phyloP scores from a whole-genome alignment of 108 stramenopile genomes.

The Pseudonitzschia delicatissima region DNA sequence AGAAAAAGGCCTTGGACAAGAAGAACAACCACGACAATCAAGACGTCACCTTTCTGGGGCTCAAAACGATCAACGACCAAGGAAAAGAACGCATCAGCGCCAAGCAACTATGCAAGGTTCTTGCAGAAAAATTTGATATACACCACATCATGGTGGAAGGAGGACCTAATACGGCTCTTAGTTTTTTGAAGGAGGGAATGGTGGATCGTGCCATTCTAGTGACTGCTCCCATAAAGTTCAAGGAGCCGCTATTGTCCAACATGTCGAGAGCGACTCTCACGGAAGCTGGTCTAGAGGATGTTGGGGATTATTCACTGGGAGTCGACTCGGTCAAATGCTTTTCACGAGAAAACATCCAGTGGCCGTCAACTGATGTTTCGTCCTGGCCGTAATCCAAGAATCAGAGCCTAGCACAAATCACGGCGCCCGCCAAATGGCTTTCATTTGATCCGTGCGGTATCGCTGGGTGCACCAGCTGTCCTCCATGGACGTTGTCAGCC shows the following conservation, averaged over 20 bases:
- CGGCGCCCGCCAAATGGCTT: constrained; percentile 80
- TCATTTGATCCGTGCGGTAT: constrained; percentile 92
- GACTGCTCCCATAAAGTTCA: constrained; percentile 52
- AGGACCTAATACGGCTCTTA: constrained; percentile 65
- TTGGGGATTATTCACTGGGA: constrained; percentile 37
- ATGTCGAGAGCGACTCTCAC: constrained; percentile 39
- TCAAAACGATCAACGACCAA: background rate
- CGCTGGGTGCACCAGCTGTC: constrained; percentile 92
- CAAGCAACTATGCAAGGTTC: background rate
- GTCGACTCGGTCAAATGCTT: constrained; percentile 66
- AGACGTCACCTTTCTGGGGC: background rate
- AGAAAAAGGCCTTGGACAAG: background rate
- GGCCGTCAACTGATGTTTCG: constrained; percentile 49
- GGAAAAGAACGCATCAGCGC: background rate
- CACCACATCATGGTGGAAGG: constrained; percentile 86
- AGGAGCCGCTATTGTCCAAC: constrained; percentile 43
- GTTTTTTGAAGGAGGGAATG: constrained; percentile 47
- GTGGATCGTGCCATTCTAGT: constrained; percentile 78
- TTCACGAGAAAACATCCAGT: constrained; percentile 45
- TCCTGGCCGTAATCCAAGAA: constrained; percentile 51
- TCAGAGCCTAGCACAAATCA: background rate
- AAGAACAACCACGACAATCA: background rate
- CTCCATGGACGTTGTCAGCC: constrained; percentile 68
- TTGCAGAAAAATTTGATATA: constrained; percentile 20
- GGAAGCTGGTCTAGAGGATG: constrained; percentile 53